phyloP scores from a whole-genome alignment of 306 rosid species.

The Rosa multiflora region DNA sequence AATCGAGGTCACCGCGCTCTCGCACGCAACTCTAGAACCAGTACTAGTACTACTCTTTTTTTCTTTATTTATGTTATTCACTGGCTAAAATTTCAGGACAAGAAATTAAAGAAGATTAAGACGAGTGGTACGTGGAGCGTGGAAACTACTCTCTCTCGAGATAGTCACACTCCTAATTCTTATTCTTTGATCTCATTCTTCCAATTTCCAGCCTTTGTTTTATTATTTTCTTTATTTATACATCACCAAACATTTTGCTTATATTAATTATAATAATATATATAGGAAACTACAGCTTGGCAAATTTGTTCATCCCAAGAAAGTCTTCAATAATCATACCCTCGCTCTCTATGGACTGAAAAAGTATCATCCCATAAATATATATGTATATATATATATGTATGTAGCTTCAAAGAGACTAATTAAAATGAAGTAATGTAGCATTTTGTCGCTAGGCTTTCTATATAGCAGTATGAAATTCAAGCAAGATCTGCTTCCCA shows the following conservation, averaged over 20 bases:
- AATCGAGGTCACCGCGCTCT: slow-evolving; percentile 30
- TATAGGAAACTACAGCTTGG: background rate
- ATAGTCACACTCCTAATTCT: background rate
- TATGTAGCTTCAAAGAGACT: background rate
- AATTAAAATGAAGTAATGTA: background rate
- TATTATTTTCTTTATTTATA: background rate
- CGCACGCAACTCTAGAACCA: slow-evolving; percentile 17
- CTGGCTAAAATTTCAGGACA: slow-evolving; percentile 28
- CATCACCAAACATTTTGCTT: background rate
- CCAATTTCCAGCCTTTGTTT: background rate
- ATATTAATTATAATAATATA: background rate
- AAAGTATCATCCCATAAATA: slow-evolving; percentile 4
- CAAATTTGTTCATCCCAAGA: slow-evolving; percentile 22
- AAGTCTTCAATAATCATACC: slow-evolving; percentile 17
- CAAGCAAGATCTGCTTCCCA: slow-evolving; percentile 43
- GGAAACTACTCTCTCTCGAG: background rate
- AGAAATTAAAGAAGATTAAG: slow-evolving; percentile 10
- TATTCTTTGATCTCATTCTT: slow-evolving; percentile 16
- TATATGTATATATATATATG: background rate
- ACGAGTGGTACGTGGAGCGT: slow-evolving; percentile 9
- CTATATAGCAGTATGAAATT: slow-evolving; percentile 27
- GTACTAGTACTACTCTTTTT: background rate
- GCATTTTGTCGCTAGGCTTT: slow-evolving; percentile 2
- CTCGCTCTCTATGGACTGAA: slow-evolving; percentile 1
- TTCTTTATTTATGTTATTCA: background rate